Evolutionary conservation across 495 filamentous ascomycete species (phyloP).

Genomic region (Aspergillus sclerotioniger): DNA sequence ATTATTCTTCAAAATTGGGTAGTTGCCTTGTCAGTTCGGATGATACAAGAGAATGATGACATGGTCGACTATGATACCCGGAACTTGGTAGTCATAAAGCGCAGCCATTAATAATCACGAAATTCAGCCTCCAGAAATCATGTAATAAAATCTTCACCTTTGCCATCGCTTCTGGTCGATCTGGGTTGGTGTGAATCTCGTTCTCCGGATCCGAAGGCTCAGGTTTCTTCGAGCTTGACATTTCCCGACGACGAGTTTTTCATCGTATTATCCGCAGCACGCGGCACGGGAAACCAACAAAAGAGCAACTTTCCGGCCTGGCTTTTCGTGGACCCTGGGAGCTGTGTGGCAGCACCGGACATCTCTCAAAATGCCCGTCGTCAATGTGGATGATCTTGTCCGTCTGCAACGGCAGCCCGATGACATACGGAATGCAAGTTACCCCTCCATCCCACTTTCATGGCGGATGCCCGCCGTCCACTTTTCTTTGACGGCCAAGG

Average conservation of each 20-base stretch:
- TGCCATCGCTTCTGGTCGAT: not conserved
- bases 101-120: constrained; percentile 8
- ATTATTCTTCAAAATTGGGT: not conserved
- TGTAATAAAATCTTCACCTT: not conserved
- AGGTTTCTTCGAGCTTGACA: not conserved
- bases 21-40: not conserved
- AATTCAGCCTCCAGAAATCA: not conserved
- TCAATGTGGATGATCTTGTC: constrained; percentile 81
- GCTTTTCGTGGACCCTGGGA: constrained; percentile 12
- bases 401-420: constrained; percentile 79
- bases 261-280: constrained; percentile 12
- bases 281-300: constrained; percentile 12
- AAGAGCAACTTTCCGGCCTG: constrained; percentile 8
- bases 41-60: not conserved
- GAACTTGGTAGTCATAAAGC: not conserved
- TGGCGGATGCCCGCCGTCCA: constrained; percentile 16
- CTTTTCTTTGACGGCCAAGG: constrained; percentile 11
- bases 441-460: constrained; percentile 36
- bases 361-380: constrained; percentile 72
- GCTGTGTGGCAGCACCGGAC: constrained; percentile 19
- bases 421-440: constrained; percentile 80
- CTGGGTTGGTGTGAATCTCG: not conserved
- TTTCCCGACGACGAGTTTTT: constrained; percentile 16
- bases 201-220: not conserved
- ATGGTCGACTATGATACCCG: not conserved